Evolutionary conservation across 31 red algal species (phyloP).

Genomic region (Porphyra umbilicalis): DNA sequence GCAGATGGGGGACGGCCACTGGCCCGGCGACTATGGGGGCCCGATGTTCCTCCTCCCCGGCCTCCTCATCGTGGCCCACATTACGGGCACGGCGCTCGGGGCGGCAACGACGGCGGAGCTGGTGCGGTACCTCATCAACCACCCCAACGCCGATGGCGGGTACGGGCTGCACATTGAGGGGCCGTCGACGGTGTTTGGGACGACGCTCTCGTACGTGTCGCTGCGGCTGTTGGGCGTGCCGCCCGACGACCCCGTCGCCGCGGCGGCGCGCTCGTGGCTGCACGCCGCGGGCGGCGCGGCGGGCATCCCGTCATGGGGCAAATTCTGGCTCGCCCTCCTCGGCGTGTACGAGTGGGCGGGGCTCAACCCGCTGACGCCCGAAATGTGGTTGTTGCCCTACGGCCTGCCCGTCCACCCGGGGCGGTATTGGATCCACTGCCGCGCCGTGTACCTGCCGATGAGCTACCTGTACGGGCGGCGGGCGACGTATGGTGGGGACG

Average conservation of each 20-base stretch:
- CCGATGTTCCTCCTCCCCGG: conserved; percentile 96
- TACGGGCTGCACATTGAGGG: conserved; percentile 97
- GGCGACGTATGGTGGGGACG: conserved; percentile 48
- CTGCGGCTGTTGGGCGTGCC: conserved; percentile 75
- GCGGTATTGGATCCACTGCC: conserved; percentile 95
- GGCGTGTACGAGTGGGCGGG: conserved; percentile 90
- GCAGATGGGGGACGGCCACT: conserved; percentile 91
- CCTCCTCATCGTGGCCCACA: conserved; percentile 78
- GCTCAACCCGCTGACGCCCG: conserved; percentile 93
- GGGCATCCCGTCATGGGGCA: conserved; percentile 93
- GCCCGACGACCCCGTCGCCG: conserved; percentile 29
- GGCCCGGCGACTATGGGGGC: conserved; percentile 97
- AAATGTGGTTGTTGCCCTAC: conserved; percentile 98
- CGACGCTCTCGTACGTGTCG: conserved; percentile 80
- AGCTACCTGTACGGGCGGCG: conserved; percentile 88
- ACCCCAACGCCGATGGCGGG: conserved; percentile 89
- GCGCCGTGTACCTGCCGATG: conserved; percentile 96
- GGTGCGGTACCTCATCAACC: conserved; percentile 81
- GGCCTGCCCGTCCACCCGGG: conserved; percentile 81
- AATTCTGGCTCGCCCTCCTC: conserved; percentile 92
- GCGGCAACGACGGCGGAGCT: conserved; percentile 39
- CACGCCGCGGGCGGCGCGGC: conserved; percentile 70
- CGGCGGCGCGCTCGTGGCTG: conserved; percentile 73
- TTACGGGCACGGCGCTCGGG: conserved; percentile 47
- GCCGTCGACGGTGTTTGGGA: conserved; percentile 86